These are phyloP conservation scores for Zostera marina DNA, from an alignment of 116 monocot species.

Conservation along the genomic window DNA sequence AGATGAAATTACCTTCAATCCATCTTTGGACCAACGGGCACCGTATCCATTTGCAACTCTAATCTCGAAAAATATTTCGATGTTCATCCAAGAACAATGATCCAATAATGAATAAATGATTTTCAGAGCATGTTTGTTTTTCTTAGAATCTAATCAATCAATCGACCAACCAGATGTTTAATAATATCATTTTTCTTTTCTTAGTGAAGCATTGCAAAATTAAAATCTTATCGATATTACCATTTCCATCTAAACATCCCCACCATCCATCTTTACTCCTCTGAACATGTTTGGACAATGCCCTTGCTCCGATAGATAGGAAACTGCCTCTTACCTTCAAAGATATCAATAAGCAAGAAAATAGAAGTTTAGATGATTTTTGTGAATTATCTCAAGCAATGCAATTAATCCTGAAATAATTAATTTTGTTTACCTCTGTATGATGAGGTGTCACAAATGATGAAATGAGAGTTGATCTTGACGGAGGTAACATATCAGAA, in stretches of 20 bases:
- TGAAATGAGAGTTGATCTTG: slow-evolving; percentile 43
- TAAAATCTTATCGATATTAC: slow-evolving; percentile 13
- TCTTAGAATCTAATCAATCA: slow-evolving; percentile 39
- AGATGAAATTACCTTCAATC: slow-evolving; percentile 23
- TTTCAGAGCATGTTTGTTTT: slow-evolving; percentile 48
- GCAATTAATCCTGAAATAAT: too few relatives aligned
- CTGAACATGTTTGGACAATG: slow-evolving; percentile 75
- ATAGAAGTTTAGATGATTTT: too few relatives aligned
- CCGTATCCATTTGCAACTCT: slow-evolving; percentile 73
- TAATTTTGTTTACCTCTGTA: slow-evolving; percentile 70
- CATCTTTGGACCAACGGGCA: slow-evolving; percentile 82
- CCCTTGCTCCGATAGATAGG: slow-evolving; percentile 71
- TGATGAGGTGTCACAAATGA: slow-evolving; percentile 34
- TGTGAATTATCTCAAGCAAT: too few relatives aligned
- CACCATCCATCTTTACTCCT: slow-evolving; percentile 73
- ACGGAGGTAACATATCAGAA: slow-evolving; percentile 56
- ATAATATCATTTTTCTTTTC: not conserved
- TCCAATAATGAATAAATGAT: slow-evolving; percentile 29
- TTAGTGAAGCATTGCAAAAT: too few relatives aligned
- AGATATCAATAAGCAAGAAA: not conserved
- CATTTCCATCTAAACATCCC: slow-evolving; percentile 52
- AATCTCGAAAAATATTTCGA: slow-evolving; percentile 57
- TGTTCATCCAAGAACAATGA: slow-evolving; percentile 74
- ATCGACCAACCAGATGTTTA: not conserved
- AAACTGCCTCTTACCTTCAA: slow-evolving; percentile 51